Evolutionary conservation across 495 filamentous ascomycete species (phyloP).

Genomic region (Aspergillus taichungensis): DNA sequence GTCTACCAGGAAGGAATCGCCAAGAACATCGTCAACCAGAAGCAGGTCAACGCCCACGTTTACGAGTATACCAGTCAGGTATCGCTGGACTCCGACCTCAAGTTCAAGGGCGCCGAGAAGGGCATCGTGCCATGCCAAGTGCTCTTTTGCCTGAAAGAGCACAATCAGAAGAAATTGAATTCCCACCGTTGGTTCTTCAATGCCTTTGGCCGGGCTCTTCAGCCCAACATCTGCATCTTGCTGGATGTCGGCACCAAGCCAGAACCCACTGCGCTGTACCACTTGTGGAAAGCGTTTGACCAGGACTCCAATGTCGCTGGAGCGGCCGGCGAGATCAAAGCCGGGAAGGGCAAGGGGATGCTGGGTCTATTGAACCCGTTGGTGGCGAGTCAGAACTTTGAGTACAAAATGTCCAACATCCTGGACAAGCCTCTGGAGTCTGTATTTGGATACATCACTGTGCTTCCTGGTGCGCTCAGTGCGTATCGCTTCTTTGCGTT

Average conservation of each 20-base stretch:
- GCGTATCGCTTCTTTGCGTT: conserved; percentile 95
- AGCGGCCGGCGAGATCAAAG: conserved; percentile 94
- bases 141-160: conserved; percentile 97
- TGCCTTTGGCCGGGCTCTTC: conserved; percentile 85
- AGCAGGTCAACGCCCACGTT: conserved; percentile 77
- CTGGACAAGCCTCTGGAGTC: conserved; percentile 95
- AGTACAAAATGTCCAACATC: conserved; percentile 99
- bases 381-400: conserved; percentile 96
- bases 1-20: conserved; percentile 99
- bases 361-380: conserved; percentile 85
- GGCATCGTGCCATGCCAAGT: conserved; percentile 98
- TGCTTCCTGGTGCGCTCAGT: conserved; percentile 86
- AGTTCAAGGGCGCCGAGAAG: conserved; percentile 98
- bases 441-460: conserved; percentile 97
- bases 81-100: conserved; percentile 85
- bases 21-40: conserved; percentile 93
- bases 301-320: conserved; percentile 94
- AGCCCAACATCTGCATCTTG: conserved; percentile 92
- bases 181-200: conserved; percentile 99
- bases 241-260: conserved; percentile 94
- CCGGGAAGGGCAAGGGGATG: conserved; percentile 80
- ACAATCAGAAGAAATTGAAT: conserved; percentile 96
- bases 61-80: conserved; percentile 99
- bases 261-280: conserved; percentile 79
- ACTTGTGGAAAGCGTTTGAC: conserved; percentile 98